Evolutionary conservation across 2,329 filamentous ascomycete genomes (phyloP), one percentile per base, ranked within the genome.

Genomic region (Rugonectria rugulosa): DNA sequence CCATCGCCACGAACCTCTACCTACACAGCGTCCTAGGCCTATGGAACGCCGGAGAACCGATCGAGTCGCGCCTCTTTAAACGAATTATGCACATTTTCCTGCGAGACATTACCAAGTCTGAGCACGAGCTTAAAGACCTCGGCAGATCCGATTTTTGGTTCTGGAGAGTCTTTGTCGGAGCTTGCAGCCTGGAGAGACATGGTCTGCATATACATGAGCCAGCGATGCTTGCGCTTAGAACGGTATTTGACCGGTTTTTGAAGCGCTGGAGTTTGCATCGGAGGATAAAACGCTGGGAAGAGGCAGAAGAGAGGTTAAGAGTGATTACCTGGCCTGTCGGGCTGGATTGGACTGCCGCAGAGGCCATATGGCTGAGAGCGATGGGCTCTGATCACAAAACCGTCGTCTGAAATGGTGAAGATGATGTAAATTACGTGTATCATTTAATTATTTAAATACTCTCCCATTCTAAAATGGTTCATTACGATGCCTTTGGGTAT

Each of bases 21-120:
- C 27, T 50, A 20, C 40, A 50, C 6, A 42, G 47, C 26, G 21
- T 42, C 12, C 29, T 50, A 1, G 37, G 20, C 5, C 27, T 50
- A 1, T 50, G 47, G 47, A 50, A 50, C n/a, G 47, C n/a, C 3
- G 47, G 47, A 10, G 47, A 50, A 20, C n/a, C 37, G n/a, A 50
- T 50, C n/a, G 47, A 50, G 15, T 21, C 11, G 7, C 27, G 38
- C 6, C 47, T 50, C 20, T 42, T 42, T 21, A 20, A 38, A 4
- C 38, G 40, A 5, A 12, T 50, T 3, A 20, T 50, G 32, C n/a
- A 29, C 8, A 50, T 50, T 14, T 21, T 50, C 5, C 15, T 23
- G 15, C 26, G 27, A 6, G 46, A 50, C 15, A 14, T 50, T 12
- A 19, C 24, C 11, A 19, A 11, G 5, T 24, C 19, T 11, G 15